Evolutionary conservation across 2,329 filamentous ascomycete species (phyloP), one percentile per base, ranked within the genome.

Genomic region (Dryadomyces quercivorus): DNA sequence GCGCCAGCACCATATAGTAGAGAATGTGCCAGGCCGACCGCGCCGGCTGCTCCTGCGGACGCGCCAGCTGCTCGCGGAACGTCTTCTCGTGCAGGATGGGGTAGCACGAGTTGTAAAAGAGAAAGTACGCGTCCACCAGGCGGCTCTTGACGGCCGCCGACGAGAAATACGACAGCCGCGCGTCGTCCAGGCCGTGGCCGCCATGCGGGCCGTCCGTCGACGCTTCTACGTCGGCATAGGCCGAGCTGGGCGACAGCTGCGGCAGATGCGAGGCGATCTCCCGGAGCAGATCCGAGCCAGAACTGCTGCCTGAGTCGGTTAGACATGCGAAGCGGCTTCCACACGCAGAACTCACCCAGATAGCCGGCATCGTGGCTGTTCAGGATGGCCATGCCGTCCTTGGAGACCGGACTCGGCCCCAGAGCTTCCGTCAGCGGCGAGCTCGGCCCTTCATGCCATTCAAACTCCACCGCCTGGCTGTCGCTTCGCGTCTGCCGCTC

Each of bases 71-170:
- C 13, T 36, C 20, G 16, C 69, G 62, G 53, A 74, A 74, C 0
- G 67, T 69, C 8, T 68, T 64, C 52, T 73, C 71, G 56, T 75
- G 71, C 4, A 75, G 61, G 21, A 75, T 66, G 0, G 73, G 73
- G 54, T 74, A 75, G 40, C 66, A 68, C 10, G 68, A 57, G 58
- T 76, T 71, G 57, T 70, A 74, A 16, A 67, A 59, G 7, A 61
- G 59, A 57, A 75, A 75, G 58, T 74, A 76, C 1, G 67, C 65
- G 54, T 70, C 68, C 44, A 69, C 64, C 56, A 67, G 58, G 22
- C 59, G 58, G 53, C 63, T 61, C 16, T 57, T 56, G 26, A 61
- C 57, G n/a, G 18, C 43, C 4, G 43, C 8, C 13, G 43, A 45
- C 4, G 43, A 12, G n/a, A 20, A 45, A 4, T n/a, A n/a, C 13